Evolutionary conservation across 2,329 filamentous ascomycete genomes (phyloP).

Genomic region (Bipolaris gigantea): DNA sequence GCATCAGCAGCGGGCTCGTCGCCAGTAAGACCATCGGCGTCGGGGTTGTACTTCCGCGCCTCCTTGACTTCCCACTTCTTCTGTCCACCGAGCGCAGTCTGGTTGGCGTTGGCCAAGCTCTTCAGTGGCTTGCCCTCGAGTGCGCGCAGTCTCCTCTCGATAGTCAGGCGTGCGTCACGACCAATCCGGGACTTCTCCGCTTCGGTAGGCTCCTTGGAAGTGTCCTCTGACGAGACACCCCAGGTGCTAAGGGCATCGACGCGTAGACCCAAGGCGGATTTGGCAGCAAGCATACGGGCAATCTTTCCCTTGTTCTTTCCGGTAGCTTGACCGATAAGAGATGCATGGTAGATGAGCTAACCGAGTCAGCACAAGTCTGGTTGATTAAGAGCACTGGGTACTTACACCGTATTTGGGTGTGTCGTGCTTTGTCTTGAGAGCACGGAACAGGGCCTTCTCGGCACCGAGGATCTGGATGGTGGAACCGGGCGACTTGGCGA

Average conservation of each 20-base stretch:
- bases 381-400: constrained; percentile 61
- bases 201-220: constrained; percentile 66
- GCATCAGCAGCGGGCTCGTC: constrained; percentile 60
- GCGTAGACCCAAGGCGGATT: constrained; percentile 89
- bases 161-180: constrained; percentile 68
- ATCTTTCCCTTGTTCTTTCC: constrained; percentile 99
- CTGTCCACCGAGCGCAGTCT: constrained; percentile 46
- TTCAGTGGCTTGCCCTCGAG: constrained; percentile 90
- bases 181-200: constrained; percentile 86
- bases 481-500: constrained; percentile 91
- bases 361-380: constrained; percentile 59
- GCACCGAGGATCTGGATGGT: constrained; percentile 98
- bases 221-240: constrained; percentile 60
- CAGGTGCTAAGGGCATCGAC: constrained; percentile 86
- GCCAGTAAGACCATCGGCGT: constrained; percentile 80
- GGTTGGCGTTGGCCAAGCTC: constrained; percentile 67
- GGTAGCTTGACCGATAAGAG: constrained; percentile 89
- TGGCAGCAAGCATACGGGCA: constrained; percentile 91
- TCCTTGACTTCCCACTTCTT: constrained; percentile 92
- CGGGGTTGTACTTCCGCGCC: constrained; percentile 88
- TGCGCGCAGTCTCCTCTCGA: constrained; percentile 73
- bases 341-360: constrained; percentile 66
- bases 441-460: constrained; percentile 97
- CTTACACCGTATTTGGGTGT: constrained; percentile 87
- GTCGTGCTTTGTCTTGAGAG: constrained; percentile 98